A percentile compares a stretch with the other conserved stretches of the same genome.
Evolutionary conservation across 305 asterid species (phyloP).

Genomic region (Lippia alba): DNA sequence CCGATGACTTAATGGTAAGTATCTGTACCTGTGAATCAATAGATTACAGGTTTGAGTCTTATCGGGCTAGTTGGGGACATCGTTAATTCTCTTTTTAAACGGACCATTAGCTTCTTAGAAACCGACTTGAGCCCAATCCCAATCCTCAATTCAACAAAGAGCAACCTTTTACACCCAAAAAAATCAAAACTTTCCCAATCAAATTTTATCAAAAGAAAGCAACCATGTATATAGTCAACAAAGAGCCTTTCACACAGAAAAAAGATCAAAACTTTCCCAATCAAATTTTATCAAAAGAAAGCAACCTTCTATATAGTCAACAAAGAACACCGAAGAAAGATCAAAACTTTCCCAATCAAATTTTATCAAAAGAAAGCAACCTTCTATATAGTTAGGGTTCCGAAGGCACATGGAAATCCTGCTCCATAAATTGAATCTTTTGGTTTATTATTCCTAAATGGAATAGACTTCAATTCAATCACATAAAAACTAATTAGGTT

Average conservation of each 20-base stretch:
- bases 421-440: no score
- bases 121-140: conserved; percentile 33
- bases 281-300: conserved; percentile 15
- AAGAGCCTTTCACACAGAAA: conserved; percentile 25
- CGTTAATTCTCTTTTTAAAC: no score
- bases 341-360: conserved; percentile 26
- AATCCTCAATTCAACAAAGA: conserved; percentile 25
- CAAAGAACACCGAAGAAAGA: conserved; percentile 28
- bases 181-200: conserved; percentile 26
- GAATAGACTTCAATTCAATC: no score
- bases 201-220: conserved; percentile 3
- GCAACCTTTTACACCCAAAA: conserved; percentile 30
- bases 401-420: not conserved
- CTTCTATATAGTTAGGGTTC: not conserved
- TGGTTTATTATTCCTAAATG: no score
- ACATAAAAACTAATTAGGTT: no score
- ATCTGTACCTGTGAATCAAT: no score
- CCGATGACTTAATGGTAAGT: no score
- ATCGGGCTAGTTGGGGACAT: no score
- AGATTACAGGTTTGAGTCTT: no score
- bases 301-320: conserved; percentile 16
- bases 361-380: not conserved
- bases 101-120: conserved; percentile 37
- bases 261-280: conserved; percentile 26
- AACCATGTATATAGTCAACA: conserved; percentile 15